Evolutionary conservation across 176 grass and related monocot genomes (phyloP).

Genomic region (Musa schizocarpa): DNA sequence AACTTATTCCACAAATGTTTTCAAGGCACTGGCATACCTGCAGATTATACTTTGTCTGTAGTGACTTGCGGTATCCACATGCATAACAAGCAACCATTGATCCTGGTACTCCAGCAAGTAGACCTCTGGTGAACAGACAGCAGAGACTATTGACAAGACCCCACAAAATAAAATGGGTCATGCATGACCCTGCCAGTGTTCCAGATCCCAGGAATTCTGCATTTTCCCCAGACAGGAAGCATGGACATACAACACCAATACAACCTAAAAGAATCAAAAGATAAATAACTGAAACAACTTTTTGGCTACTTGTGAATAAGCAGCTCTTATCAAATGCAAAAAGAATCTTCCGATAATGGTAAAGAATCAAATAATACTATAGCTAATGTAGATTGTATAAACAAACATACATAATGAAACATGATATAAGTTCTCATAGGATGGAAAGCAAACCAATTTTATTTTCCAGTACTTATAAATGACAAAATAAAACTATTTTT

Average conservation of each 20-base stretch:
- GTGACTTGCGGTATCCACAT: constrained; percentile 54
- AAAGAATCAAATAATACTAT: background rate
- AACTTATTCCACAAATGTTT: background rate
- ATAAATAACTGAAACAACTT: background rate
- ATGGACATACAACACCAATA: constrained; percentile 70
- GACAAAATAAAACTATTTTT: no score
- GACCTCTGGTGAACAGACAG: constrained; percentile 61
- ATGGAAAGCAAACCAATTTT: background rate
- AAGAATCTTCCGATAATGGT: background rate
- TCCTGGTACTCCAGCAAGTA: constrained; percentile 73
- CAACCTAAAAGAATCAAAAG: constrained; percentile 37
- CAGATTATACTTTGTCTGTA: constrained; percentile 67
- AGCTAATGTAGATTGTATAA: background rate
- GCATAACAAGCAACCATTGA: constrained; percentile 81
- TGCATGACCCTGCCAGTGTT: constrained; percentile 73
- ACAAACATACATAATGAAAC: background rate
- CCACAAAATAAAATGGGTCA: constrained; percentile 76
- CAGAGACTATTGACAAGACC: constrained; percentile 80
- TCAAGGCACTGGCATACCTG: constrained; percentile 29
- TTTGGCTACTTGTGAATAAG: background rate
- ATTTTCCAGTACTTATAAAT: no score
- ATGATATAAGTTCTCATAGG: background rate
- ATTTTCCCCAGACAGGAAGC: constrained; percentile 83
- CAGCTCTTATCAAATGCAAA: background rate
- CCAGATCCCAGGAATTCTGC: constrained; percentile 72